Percentiles rank a stretch among this genome's conserved stretches.
phyloP scores from a whole-genome alignment of 805 yeast genomes.

The Pichia paraexigua region DNA sequence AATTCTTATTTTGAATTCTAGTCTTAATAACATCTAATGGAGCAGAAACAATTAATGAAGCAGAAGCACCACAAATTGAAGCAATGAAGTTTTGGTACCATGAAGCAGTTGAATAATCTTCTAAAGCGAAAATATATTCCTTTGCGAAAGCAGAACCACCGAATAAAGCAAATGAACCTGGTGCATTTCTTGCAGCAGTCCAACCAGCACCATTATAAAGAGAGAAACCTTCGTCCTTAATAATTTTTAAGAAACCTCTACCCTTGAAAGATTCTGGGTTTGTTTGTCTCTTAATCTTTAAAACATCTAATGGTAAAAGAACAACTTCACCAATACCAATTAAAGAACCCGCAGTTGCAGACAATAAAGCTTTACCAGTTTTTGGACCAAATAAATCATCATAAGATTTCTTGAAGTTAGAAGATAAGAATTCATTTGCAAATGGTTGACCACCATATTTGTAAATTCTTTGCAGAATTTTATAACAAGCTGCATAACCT shows the following conservation, averaged over 20 bases:
- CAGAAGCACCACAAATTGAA: conserved; percentile 93
- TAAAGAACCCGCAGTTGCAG: conserved; percentile 95
- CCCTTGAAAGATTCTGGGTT: conserved; percentile 99
- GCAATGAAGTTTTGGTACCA: conserved; percentile 94
- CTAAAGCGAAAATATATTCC: conserved; percentile 82
- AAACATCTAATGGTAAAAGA: conserved; percentile 87
- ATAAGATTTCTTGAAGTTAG: conserved; percentile 60
- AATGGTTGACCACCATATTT: conserved; percentile 99
- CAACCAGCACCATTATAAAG: conserved; percentile 99
- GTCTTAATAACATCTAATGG: conserved; percentile 98
- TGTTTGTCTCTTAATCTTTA: conserved; percentile 97
- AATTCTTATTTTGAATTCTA: conserved; percentile 93
- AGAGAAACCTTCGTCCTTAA: conserved; percentile 86
- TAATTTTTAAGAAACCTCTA: conserved; percentile 84
- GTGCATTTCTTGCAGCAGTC: conserved; percentile 99
- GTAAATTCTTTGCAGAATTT: conserved; percentile 93
- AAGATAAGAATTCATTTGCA: conserved; percentile 84
- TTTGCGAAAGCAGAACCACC: conserved; percentile 99
- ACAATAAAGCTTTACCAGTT: conserved; percentile 93
- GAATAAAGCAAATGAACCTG: conserved; percentile 94
- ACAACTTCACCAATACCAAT: conserved; percentile 98
- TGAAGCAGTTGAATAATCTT: conserved; percentile 84
- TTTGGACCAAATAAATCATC: conserved; percentile 81
- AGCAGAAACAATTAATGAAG: conserved; percentile 93
- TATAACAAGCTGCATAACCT: conserved; percentile 97